Base-by-base conservation (phyloP, 179 eudicot genomes). In the Beta corolliflora region DNA sequence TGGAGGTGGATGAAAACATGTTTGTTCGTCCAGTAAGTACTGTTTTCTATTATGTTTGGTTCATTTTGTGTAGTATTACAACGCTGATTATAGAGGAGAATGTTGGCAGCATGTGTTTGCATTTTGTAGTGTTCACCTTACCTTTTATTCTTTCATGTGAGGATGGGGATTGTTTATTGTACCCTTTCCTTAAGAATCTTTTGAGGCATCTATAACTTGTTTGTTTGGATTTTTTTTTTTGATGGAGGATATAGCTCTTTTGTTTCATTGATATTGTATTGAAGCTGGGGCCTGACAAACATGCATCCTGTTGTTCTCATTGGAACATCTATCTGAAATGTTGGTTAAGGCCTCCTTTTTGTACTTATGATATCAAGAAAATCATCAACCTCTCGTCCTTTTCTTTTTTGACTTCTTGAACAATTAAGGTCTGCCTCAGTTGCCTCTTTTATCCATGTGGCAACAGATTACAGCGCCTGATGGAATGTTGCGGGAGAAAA, bases 1-100 rank as follows among this genome's bases (percentile, higher is more conserved):
- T 96, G 99, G 99, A 96, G 56, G 98, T 96, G 74, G 99, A 96
- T 82, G 93, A 91, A 79, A 87, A 84, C 83, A 83, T 87, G n/a
- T 75, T 83, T 84, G 84, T 73, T 80, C 89, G 59, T 60, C 67
- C 85, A 77, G 92, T 91, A 85, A 86, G 91, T 76, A 65, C 36
- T 41, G 61, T 55, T 58, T 18, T 58, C 2, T 58, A 6, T 5
- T 48, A 6, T 48, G 53, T 48, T 48, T 7, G 11, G 53, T 48
- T 48, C 53, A 48, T 1, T 48, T 48, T 48, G 11, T 48, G 53
- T 48, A 48, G 53, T 9, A 7, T 7, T 48, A 0, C 53, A 9
- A 48, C 4, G 11, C 53, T 48, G 11, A 0, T 48, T 9, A 48
- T 48, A 48, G 53, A 48, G 53, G 8, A 48, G 8, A 48, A 48